Evolutionary conservation across 2,329 filamentous ascomycete species (phyloP).

Genomic region (Stagonosporopsis rhizophila): DNA sequence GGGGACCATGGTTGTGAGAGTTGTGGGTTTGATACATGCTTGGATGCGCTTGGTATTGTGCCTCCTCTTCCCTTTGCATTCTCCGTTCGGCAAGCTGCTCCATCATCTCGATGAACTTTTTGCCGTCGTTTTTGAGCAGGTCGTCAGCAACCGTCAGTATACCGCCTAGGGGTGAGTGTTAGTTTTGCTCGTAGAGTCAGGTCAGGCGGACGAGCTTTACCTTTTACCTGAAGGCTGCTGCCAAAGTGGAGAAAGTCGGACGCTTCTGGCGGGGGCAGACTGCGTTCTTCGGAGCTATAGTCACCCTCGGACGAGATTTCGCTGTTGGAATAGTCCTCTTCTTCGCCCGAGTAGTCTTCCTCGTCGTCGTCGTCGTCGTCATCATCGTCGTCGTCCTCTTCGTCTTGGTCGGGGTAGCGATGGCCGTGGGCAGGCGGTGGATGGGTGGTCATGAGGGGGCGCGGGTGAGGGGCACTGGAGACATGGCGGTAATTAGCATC

Average conservation of each 20-base stretch:
- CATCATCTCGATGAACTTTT: conserved; percentile 99
- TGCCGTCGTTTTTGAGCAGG: conserved; percentile 96
- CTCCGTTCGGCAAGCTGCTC: conserved; percentile 96
- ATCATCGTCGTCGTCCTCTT: conserved; percentile 62
- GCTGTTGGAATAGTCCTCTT: conserved; percentile 59
- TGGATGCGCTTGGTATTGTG: conserved; percentile 69
- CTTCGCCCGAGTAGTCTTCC: conserved; percentile 61
- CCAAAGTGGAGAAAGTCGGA: conserved; percentile 97
- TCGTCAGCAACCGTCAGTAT: conserved; percentile 99
- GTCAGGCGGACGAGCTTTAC: conserved; percentile 48
- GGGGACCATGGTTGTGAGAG: conserved; percentile 68
- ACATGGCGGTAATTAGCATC: conserved; percentile 67
- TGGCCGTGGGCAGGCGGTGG: conserved; percentile 70
- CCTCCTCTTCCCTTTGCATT: conserved; percentile 96
- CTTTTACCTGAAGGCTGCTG: conserved; percentile 94
- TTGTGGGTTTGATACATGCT: conserved; percentile 57
- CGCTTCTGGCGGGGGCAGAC: conserved; percentile 71
- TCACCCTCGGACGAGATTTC: conserved; percentile 74
- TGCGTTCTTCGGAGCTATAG: conserved; percentile 68
- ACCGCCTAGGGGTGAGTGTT: conserved; percentile 69
- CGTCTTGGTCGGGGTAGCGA: conserved; percentile 64
- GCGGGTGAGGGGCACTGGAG: conserved; percentile 63
- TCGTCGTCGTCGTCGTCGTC: conserved; percentile 45
- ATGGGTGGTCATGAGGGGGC: conserved; percentile 65
- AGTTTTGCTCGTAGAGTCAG: not conserved